Base-by-base conservation (phyloP, 2,329 filamentous ascomycete species). In the Trichoderma arundinaceum region DNA sequence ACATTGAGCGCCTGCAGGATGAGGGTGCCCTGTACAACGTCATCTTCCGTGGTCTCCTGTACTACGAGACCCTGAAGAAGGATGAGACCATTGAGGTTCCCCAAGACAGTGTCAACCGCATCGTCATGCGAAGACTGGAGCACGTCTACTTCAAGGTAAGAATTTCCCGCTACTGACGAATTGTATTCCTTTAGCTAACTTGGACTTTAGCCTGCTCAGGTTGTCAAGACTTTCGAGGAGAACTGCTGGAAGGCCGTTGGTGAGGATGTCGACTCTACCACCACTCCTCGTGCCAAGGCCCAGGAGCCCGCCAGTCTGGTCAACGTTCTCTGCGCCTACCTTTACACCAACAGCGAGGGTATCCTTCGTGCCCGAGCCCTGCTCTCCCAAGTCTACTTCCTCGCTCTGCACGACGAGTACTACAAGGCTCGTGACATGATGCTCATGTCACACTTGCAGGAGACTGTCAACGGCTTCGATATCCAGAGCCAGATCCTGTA, bases 381-480 rank as follows among this genome's bases (percentile, higher is more conserved):
- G 94, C 86, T 99, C 68, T 97, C 92, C 84, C 93, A 98, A 81
- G 95, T 99, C 69, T 99, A 99, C 84, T 97, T 97, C 88, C 86
- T 97, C 72, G 95, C 95, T 58, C 87, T 99, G 61, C 95, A 99
- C 80, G 94, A 97, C 80, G 90, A 97, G 74, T 99, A 98, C 86
- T 98, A 97, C 86, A 92, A 91, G 81, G 91, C 95, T 74, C 92
- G 95, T 71, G 96, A 99, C 79, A 94, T 99, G 91, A 96, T 98
- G 90, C 88, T 99, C 79, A 99, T 99, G 93, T 99, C 95, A 17
- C 95, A 99, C 83, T 84, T 99, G 76, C 94, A 97, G 77, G 95
- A 99, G 84, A 96, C 92, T 64, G 99, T 99, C 77, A 87, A 88
- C 81, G 96, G 92, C 81, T 99, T 99, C 76, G 95, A 99, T 75